Evolutionary conservation across 768 basidiomycete genomes (phyloP), one percentile per base, ranked within the genome.

Genomic region (Russula ochroleuca): DNA sequence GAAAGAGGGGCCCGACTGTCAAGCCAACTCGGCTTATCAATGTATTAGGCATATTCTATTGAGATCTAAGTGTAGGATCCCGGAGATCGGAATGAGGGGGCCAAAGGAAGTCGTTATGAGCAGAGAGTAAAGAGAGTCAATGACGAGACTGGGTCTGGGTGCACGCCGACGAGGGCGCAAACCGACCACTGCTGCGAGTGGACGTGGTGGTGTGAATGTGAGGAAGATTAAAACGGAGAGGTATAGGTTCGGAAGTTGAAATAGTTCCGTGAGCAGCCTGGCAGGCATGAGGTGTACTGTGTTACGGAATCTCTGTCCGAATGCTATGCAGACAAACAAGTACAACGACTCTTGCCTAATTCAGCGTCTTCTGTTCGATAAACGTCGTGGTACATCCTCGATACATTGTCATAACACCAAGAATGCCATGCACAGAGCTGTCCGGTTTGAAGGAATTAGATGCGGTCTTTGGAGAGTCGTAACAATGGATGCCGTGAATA

Each of bases 1-100:
- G 71, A 38, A 90, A 78, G 58, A 90, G 73, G 5, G 90, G 89
- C 0, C 86, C 90, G n/a, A 88, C 76, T 69, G 78, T 81, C 63
- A 90, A 73, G 43, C 86, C 83, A 31, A 83, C 82, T 57, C 84
- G 78, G 37, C 85, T 78, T 38, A 86, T 81, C 47, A 92, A 78
- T 21, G 86, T 71, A 71, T 85, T 90, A 4, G 48, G 54, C 64
- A 69, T 70, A n/a, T 38, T 41, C 10, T 52, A 52, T 52, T 35
- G 51, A 52, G 15, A 49, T 49, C 23, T 49, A 49, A 28, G 21
- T 25, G 48, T 49, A 9, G 6, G 25, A 49, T 15, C 48, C 28
- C 14, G 11, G 25, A 28, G 25, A 49, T 28, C 25, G 47, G 23
- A 10, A 10, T 23, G 23, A 13, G 14, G 47, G 21, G 21, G 21